These are phyloP conservation scores for Ormosia semicastrata DNA, from an alignment of 306 rosid genomes.

Conservation along the genomic window DNA sequence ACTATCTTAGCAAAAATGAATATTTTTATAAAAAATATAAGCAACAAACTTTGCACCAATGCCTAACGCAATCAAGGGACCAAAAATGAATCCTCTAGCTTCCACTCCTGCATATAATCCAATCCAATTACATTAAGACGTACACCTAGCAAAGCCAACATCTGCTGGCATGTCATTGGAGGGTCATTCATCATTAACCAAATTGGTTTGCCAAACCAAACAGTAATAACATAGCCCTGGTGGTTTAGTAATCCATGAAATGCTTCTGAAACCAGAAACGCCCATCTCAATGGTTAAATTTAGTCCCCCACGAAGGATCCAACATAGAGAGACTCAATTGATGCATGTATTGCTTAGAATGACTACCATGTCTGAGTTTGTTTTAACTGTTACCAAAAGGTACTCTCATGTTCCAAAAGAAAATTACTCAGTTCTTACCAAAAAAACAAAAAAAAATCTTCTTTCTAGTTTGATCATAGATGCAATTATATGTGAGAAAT, in stretches of 20 bases:
- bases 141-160: conserved; percentile 5
- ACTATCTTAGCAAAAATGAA: no score
- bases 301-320: neutral
- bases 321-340: neutral
- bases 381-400: no score
- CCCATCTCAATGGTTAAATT: neutral
- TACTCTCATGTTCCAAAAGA: neutral
- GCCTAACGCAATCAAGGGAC: conserved; percentile 85
- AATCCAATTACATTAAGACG: conserved; percentile 14
- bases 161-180: no score
- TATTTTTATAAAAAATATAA: no score
- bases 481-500: no score
- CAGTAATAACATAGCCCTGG: neutral
- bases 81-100: conserved; percentile 98
- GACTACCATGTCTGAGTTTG: no score
- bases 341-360: neutral
- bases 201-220: no score
- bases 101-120: conserved; percentile 64
- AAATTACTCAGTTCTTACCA: neutral
- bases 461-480: no score
- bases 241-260: neutral
- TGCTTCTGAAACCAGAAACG: neutral
- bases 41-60: conserved; percentile 98
- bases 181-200: neutral
- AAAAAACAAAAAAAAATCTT: no score